These are phyloP conservation scores for Geotrichum aggregatum DNA, from an alignment of 1,139 yeast genomes.

Conservation along the genomic window DNA sequence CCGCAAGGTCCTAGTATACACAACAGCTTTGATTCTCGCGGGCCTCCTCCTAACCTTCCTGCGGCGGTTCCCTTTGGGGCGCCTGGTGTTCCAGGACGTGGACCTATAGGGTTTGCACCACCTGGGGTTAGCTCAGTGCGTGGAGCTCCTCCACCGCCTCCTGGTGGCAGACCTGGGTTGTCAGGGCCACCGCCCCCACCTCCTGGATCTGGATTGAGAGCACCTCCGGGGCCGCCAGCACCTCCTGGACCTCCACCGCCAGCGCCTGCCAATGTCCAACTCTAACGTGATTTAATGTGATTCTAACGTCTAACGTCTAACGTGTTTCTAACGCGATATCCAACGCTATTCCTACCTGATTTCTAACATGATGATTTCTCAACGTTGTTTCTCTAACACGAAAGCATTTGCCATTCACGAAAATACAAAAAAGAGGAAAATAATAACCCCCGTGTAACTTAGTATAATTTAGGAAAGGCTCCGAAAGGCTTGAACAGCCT, in stretches of 20 bases:
- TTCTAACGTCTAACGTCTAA: too few species aligned
- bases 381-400: too few species aligned
- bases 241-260: slow-evolving; percentile 24
- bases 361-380: too few species aligned
- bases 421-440: too few species aligned
- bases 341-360: too few species aligned
- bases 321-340: too few species aligned
- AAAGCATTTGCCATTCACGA: too few species aligned
- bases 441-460: too few species aligned
- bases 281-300: too few species aligned
- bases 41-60: slow-evolving; percentile 24
- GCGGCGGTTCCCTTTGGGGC: slow-evolving; percentile 12
- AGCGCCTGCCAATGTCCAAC: slow-evolving; percentile 4
- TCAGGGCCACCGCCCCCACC: slow-evolving; percentile 31
- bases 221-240: slow-evolving; percentile 25
- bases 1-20: not conserved
- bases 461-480: too few species aligned
- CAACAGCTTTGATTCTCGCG: not conserved
- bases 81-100: slow-evolving; percentile 26
- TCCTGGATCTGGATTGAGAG: slow-evolving; percentile 21
- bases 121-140: slow-evolving; percentile 16
- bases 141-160: slow-evolving; percentile 26
- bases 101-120: slow-evolving; percentile 22
- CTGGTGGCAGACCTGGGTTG: slow-evolving; percentile 24
- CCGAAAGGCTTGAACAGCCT: too few species aligned